phyloP scores from a whole-genome alignment of 306 rosid genomes.

The Datisca glomerata region DNA sequence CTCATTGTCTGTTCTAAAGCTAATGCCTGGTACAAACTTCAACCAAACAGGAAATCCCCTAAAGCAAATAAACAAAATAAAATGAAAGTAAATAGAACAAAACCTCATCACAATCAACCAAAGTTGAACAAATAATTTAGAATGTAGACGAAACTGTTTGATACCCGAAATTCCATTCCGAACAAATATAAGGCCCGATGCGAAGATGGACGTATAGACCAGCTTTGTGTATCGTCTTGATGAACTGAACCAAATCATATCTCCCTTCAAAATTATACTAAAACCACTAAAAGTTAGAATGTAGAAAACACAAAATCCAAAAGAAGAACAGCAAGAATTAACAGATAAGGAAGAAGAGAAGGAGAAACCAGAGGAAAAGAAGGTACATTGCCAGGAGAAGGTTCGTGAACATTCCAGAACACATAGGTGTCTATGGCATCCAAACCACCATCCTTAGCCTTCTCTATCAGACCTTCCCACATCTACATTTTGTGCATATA shows the following conservation, averaged over 20 bases:
- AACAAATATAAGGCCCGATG: conserved; percentile 45
- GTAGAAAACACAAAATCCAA: not conserved
- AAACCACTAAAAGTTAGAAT: not conserved
- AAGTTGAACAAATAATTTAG: not conserved
- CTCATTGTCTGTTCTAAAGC: conserved; percentile 22
- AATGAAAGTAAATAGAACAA: too few species aligned
- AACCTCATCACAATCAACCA: not conserved
- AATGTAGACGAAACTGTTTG: not conserved
- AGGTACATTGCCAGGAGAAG: conserved; percentile 21
- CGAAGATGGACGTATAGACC: conserved; percentile 25
- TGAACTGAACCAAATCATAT: conserved; percentile 17
- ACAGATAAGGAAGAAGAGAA: not conserved
- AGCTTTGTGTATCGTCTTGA: conserved; percentile 15
- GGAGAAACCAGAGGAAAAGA: too few species aligned
- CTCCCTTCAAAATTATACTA: conserved; percentile 34
- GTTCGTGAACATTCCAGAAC: conserved; percentile 34
- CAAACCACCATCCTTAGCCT: conserved; percentile 35
- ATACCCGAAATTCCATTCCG: conserved; percentile 47
- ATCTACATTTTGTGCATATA: too few species aligned
- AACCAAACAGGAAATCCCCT: conserved; percentile 48
- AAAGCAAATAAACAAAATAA: not conserved
- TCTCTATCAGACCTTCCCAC: conserved; percentile 31
- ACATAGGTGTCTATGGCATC: conserved; percentile 31
- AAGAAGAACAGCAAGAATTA: too few species aligned
- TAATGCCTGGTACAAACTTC: conserved; percentile 21